Percentiles rank a stretch among this genome's conserved stretches.
These are phyloP conservation scores for Lentinula edodes DNA, from an alignment of 768 basidiomycete species.

Conservation along the genomic window DNA sequence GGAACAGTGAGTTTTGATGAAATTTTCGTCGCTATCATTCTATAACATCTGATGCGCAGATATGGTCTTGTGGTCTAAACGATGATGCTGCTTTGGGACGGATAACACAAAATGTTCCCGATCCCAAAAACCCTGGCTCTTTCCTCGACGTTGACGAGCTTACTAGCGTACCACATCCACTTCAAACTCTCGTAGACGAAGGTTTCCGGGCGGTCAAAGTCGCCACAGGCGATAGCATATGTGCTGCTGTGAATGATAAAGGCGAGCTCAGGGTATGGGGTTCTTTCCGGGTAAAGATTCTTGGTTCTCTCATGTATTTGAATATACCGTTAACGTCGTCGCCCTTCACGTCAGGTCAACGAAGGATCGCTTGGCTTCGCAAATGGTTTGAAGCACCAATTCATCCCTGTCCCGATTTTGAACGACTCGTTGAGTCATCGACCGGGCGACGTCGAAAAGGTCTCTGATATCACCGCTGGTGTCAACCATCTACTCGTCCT, in stretches of 20 bases:
- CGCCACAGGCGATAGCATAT: constrained; percentile 84
- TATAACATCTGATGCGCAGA: constrained; percentile 28
- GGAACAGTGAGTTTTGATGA: constrained; percentile 64
- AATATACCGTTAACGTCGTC: constrained; percentile 4
- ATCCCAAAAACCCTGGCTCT: constrained; percentile 53
- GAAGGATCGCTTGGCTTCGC: constrained; percentile 87
- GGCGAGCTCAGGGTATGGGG: constrained; percentile 88
- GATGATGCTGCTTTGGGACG: constrained; percentile 88
- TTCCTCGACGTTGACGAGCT: constrained; percentile 53
- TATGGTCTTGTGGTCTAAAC: constrained; percentile 85
- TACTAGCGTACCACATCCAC: constrained; percentile 56
- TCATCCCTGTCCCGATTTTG: constrained; percentile 55
- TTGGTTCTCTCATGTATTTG: constrained; percentile 1
- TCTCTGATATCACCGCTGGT: constrained; percentile 73
- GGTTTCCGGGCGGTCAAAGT: constrained; percentile 81
- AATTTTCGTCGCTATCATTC: background rate
- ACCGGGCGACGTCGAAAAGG: constrained; percentile 63
- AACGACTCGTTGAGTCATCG: constrained; percentile 43
- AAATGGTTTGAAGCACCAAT: constrained; percentile 60
- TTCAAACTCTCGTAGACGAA: constrained; percentile 67
- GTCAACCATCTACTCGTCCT: constrained; percentile 87
- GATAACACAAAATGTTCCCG: constrained; percentile 42
- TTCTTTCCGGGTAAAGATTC: constrained; percentile 73
- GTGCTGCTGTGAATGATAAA: constrained; percentile 72
- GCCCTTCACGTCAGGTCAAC: constrained; percentile 44